Evolutionary conservation across 345 rosid species (phyloP).

Genomic region (Euphorbia peplus): DNA sequence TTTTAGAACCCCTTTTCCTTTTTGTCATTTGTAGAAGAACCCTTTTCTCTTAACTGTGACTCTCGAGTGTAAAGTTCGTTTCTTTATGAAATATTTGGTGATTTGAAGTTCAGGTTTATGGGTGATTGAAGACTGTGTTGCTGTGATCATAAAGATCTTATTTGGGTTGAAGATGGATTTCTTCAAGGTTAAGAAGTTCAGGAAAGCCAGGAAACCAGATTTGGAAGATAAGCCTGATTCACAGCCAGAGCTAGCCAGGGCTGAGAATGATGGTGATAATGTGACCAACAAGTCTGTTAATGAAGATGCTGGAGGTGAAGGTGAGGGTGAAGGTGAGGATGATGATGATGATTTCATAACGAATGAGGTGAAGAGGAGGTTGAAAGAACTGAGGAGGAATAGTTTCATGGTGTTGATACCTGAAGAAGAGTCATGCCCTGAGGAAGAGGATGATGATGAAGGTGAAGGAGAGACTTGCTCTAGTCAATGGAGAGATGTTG

Average conservation of each 20-base stretch:
- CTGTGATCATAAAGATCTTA: no score
- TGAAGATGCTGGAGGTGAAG: conserved; percentile 35
- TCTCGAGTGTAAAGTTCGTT: background rate
- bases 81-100: background rate
- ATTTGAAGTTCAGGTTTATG: no score
- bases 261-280: conserved; percentile 36
- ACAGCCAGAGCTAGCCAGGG: conserved; percentile 41
- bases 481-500: conserved; percentile 83
- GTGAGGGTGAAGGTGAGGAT: conserved; percentile 56
- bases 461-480: conserved; percentile 60
- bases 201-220: conserved; percentile 49
- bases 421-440: conserved; percentile 72
- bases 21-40: background rate
- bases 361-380: conserved; percentile 87
- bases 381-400: conserved; percentile 82
- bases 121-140: no score
- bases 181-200: conserved; percentile 63
- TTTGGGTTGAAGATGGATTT: no score
- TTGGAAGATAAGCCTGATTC: conserved; percentile 44
- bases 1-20: background rate
- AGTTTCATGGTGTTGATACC: conserved; percentile 95
- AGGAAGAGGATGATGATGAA: conserved; percentile 64
- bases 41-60: background rate
- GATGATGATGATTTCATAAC: conserved; percentile 95
- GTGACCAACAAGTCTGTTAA: conserved; percentile 33